Evolutionary conservation across 2,329 filamentous ascomycete species (phyloP).

Genomic region (Aaosphaeria arxii): DNA sequence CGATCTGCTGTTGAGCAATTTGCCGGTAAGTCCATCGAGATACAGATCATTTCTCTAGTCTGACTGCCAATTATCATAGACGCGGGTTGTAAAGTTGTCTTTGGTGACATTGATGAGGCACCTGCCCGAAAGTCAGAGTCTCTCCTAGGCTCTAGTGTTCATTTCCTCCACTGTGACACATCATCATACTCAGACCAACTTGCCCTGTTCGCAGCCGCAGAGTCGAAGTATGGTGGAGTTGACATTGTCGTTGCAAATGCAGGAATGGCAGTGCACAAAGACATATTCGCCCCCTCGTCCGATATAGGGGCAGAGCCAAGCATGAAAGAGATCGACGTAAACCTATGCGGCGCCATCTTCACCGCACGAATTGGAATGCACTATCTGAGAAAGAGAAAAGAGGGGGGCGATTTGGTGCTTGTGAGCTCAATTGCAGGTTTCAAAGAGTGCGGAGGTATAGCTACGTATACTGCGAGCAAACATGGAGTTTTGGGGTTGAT

Average conservation of each 20-base stretch:
- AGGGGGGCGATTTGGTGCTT: conserved; percentile 12
- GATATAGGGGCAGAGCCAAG: conserved; percentile 14
- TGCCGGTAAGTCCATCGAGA: conserved; percentile 6
- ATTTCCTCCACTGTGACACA: conserved; percentile 14
- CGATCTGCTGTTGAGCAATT: conserved; percentile 14
- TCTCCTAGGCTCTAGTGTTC: conserved; percentile 7
- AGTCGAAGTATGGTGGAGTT: conserved; percentile 7
- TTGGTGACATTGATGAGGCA: conserved; percentile 16
- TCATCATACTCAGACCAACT: conserved; percentile 13
- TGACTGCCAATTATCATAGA: conserved; percentile 6
- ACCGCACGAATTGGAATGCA: conserved; percentile 19
- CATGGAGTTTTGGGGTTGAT: conserved; percentile 20
- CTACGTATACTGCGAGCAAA: conserved; percentile 20
- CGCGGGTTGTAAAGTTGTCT: conserved; percentile 16
- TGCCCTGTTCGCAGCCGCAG: conserved; percentile 10
- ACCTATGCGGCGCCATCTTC: conserved; percentile 18
- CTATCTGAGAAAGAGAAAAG: conserved; percentile 13
- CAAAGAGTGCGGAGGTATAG: conserved; percentile 15
- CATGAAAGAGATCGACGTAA: conserved; percentile 18
- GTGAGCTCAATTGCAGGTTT: conserved; percentile 20
- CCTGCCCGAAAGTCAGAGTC: conserved; percentile 8
- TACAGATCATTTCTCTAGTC: not conserved
- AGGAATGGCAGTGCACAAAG: conserved; percentile 13
- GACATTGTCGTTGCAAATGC: conserved; percentile 17
- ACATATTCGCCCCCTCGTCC: conserved; percentile 10